Evolutionary conservation across 306 rosid species (phyloP).

Genomic region (Gillenia trifoliata): DNA sequence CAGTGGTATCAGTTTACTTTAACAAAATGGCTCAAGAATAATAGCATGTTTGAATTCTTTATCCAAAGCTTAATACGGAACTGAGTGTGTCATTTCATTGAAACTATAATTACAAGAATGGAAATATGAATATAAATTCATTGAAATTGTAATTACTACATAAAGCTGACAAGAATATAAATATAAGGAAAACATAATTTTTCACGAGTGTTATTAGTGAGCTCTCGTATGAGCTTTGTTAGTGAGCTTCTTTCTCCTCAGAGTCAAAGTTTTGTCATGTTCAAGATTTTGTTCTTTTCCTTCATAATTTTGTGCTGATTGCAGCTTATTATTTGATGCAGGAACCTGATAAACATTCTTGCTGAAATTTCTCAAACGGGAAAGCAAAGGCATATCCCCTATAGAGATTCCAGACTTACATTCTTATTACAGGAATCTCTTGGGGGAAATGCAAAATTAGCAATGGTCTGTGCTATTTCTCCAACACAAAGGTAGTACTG

Average conservation of each 20-base stretch:
- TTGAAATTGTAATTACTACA: too few relatives aligned
- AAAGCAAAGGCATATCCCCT: slow-evolving; percentile 96
- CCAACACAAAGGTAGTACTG: slow-evolving; percentile 75
- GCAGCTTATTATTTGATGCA: slow-evolving; percentile 38
- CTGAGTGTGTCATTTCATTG: too few relatives aligned
- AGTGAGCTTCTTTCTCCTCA: neutral
- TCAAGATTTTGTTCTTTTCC: neutral
- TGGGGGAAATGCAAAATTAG: slow-evolving; percentile 97
- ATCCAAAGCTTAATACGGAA: neutral
- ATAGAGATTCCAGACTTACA: slow-evolving; percentile 94
- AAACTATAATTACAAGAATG: neutral
- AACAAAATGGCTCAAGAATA: neutral
- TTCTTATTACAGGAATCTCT: slow-evolving; percentile 96
- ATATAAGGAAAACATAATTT: neutral
- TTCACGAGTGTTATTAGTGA: neutral
- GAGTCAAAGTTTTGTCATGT: neutral
- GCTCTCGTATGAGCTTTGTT: neutral
- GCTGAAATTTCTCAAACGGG: slow-evolving; percentile 99
- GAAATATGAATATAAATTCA: neutral
- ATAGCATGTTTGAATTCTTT: neutral
- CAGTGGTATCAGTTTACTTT: neutral
- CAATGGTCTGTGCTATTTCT: slow-evolving; percentile 99
- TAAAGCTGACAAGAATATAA: neutral
- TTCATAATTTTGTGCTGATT: slow-evolving; percentile 9
- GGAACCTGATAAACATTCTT: slow-evolving; percentile 96